Percentiles rank a stretch among this genome's conserved stretches.
These are phyloP conservation scores for Aspergillus sp. DNA, from an alignment of 2,329 filamentous ascomycete genomes.

Conservation along the genomic window DNA sequence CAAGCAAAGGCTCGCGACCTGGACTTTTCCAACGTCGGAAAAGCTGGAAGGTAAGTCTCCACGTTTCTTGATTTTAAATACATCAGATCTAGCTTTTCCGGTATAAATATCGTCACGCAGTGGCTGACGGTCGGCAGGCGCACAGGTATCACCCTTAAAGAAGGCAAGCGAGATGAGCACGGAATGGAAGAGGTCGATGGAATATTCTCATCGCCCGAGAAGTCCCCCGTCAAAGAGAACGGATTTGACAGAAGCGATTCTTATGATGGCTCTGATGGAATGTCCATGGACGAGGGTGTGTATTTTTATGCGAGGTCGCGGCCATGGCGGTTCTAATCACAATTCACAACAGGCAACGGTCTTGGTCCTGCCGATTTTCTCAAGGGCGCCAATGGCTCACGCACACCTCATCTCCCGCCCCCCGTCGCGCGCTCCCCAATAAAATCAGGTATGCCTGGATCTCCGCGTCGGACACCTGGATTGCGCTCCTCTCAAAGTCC, in stretches of 20 bases:
- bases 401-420: conserved; percentile 42
- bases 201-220: conserved; percentile 86
- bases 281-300: conserved; percentile 68
- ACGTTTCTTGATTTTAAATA: neutral
- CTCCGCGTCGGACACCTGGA: conserved; percentile 47
- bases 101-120: neutral
- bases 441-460: conserved; percentile 49
- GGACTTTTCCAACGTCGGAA: conserved; percentile 55
- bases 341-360: conserved; percentile 40
- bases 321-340: neutral
- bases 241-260: conserved; percentile 43
- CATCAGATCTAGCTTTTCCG: neutral
- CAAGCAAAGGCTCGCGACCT: conserved; percentile 49
- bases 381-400: conserved; percentile 37
- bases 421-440: conserved; percentile 51
- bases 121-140: conserved; percentile 62
- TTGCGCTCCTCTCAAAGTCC: conserved; percentile 48
- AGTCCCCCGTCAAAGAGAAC: conserved; percentile 51
- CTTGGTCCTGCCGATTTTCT: conserved; percentile 49
- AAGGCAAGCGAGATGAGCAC: conserved; percentile 85
- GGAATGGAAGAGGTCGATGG: conserved; percentile 87
- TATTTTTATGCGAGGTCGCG: neutral
- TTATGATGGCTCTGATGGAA: conserved; percentile 59
- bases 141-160: conserved; percentile 81
- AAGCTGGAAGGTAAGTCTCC: conserved; percentile 46